phyloP scores from a whole-genome alignment of 208 protist genomes.

The Tritrichomonas musculus region DNA sequence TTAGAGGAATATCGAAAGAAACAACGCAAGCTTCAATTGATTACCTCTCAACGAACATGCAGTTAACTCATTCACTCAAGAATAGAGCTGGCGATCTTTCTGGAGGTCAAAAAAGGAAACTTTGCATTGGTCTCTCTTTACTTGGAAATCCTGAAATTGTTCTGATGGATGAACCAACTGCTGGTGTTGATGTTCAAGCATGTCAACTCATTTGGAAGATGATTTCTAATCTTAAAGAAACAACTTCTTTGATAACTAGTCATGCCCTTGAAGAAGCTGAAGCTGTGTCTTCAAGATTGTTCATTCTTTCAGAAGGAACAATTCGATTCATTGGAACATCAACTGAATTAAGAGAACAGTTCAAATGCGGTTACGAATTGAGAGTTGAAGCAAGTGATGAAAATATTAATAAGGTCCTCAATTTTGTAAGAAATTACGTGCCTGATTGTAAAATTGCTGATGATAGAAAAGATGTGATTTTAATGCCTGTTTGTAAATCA shows the following conservation, averaged over 20 bases:
- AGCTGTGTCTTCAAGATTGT: neutral
- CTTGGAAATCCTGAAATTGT: neutral
- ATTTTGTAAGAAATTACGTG: neutral
- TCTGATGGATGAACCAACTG: neutral
- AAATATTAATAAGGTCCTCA: no score
- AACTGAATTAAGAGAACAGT: neutral
- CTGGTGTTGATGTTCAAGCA: neutral
- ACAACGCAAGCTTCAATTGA: neutral
- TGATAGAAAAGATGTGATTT: neutral
- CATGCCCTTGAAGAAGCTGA: neutral
- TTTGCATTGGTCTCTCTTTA: neutral
- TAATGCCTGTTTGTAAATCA: neutral
- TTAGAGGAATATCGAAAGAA: neutral
- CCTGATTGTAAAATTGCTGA: neutral
- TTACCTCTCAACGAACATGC: neutral
- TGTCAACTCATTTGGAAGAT: neutral
- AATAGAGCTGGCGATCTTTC: neutral
- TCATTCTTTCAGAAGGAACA: neutral
- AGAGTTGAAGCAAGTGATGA: neutral
- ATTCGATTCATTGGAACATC: neutral
- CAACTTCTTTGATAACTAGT: neutral
- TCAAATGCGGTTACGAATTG: neutral
- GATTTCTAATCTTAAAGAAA: neutral
- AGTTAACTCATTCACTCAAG: neutral
- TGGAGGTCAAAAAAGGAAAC: neutral